phyloP scores from a whole-genome alignment of 495 filamentous ascomycete species.

The Parachaetomium inaequale region DNA sequence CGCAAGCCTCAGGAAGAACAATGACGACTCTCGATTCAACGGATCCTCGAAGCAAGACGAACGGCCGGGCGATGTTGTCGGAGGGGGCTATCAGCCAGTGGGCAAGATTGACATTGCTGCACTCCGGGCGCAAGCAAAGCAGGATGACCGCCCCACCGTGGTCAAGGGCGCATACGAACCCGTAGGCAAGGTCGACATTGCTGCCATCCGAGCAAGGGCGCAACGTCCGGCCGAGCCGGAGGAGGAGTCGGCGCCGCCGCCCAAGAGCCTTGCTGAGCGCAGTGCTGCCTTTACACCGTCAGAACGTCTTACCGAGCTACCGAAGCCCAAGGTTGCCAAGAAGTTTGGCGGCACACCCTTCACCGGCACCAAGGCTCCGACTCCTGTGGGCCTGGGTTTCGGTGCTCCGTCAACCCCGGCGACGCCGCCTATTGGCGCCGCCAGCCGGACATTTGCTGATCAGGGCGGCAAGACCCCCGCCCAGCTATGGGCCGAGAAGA shows the following conservation, averaged over 20 bases:
- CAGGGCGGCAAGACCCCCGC: constrained; percentile 94
- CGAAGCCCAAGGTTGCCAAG: constrained; percentile 91
- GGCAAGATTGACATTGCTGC: constrained; percentile 93
- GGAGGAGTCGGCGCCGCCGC: constrained; percentile 41
- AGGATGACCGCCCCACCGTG: constrained; percentile 72
- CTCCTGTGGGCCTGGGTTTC: constrained; percentile 63
- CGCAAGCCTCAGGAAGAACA: constrained; percentile 65
- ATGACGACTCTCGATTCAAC: constrained; percentile 56
- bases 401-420: constrained; percentile 47
- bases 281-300: constrained; percentile 63
- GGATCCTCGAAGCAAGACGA: constrained; percentile 37
- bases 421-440: constrained; percentile 63
- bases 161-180: constrained; percentile 94
- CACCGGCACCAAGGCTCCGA: constrained; percentile 81
- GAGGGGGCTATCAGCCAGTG: constrained; percentile 89
- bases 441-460: constrained; percentile 90
- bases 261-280: constrained; percentile 62
- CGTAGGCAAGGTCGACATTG: constrained; percentile 94
- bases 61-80: constrained; percentile 62
- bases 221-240: constrained; percentile 57
- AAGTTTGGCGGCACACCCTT: constrained; percentile 73
- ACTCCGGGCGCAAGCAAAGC: constrained; percentile 72
- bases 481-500: constrained; percentile 96
- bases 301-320: constrained; percentile 79
- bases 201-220: constrained; percentile 78